Evolutionary conservation across 179 eudicot species (phyloP).

Genomic region (Gypsophila paniculata): DNA sequence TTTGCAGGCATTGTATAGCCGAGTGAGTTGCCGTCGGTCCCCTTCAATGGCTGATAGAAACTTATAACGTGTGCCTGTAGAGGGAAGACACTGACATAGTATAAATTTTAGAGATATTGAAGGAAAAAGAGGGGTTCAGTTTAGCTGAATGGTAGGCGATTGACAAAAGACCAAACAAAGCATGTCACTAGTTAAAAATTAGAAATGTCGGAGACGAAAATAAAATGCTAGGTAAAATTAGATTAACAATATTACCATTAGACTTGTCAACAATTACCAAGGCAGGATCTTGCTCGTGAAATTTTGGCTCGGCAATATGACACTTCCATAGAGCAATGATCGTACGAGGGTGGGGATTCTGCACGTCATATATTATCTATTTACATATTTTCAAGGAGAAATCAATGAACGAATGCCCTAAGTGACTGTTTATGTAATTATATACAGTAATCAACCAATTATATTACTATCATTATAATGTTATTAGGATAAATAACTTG

Average conservation of each 20-base stretch:
- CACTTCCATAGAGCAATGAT: constrained; percentile 78
- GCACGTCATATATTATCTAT: constrained; percentile 14
- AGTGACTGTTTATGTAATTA: no score
- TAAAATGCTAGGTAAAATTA: background rate
- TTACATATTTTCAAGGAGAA: background rate
- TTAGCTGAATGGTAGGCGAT: no score
- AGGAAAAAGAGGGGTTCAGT: background rate
- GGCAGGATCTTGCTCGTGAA: constrained; percentile 64
- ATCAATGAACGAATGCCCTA: background rate
- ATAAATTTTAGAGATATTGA: background rate
- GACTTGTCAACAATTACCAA: constrained; percentile 57
- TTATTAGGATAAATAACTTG: no score
- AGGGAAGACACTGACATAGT: constrained; percentile 6
- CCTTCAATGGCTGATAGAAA: constrained; percentile 65
- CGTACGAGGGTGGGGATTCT: constrained; percentile 83
- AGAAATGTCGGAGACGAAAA: background rate
- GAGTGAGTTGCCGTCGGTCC: constrained; percentile 61
- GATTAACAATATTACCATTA: constrained; percentile 40
- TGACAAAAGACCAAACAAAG: background rate
- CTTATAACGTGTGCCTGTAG: constrained; percentile 61
- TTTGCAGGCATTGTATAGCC: constrained; percentile 80
- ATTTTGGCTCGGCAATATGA: constrained; percentile 72
- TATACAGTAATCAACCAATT: no score
- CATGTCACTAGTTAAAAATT: background rate
- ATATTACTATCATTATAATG: no score